Conservation (phyloP, 1,139 yeast genomes). For the Geotrichum bryndzae region DNA sequence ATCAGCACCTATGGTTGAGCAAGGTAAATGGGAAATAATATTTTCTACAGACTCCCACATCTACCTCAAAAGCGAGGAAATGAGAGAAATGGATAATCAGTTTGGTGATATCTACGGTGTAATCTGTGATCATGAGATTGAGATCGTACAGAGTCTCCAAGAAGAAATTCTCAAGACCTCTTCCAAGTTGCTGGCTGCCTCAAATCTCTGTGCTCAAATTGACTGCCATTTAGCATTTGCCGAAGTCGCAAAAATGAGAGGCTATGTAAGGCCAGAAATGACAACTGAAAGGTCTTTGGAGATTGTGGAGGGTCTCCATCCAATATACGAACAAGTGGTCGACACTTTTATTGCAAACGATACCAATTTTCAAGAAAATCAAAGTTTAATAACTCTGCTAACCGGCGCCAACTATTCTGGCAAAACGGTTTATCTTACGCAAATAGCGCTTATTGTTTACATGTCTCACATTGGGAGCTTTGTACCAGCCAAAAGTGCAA, state of each 20-base stretch:
- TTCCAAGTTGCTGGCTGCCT: conserved; percentile 21
- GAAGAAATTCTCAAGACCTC: conserved; percentile 27
- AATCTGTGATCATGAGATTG: conserved; percentile 40
- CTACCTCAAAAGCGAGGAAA: conserved; percentile 37
- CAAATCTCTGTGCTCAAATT: conserved; percentile 33
- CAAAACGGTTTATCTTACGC: conserved; percentile 44
- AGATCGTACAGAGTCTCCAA: conserved; percentile 37
- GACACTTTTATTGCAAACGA: conserved; percentile 39
- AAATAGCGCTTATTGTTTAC: conserved; percentile 41
- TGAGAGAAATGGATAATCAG: conserved; percentile 35
- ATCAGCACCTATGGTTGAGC: conserved; percentile 18
- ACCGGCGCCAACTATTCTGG: conserved; percentile 53
- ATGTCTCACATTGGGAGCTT: conserved; percentile 48
- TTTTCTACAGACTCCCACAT: conserved; percentile 38
- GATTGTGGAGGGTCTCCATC: conserved; percentile 38
- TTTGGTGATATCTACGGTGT: conserved; percentile 42
- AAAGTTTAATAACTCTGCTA: conserved; percentile 31
- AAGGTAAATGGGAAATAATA: conserved; percentile 35
- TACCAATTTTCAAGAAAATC: conserved; percentile 27
- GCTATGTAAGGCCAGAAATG: conserved; percentile 39
- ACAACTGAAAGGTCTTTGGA: conserved; percentile 28
- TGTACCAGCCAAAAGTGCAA: conserved; percentile 43
- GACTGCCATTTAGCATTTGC: conserved; percentile 41
- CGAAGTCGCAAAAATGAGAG: conserved; percentile 31
- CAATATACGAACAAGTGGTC: conserved; percentile 39